A percentile compares a stretch with the other conserved stretches of the same genome.
These are phyloP conservation scores for Botrytis elliptica DNA, from an alignment of 2,329 filamentous ascomycete genomes.

Conservation along the genomic window DNA sequence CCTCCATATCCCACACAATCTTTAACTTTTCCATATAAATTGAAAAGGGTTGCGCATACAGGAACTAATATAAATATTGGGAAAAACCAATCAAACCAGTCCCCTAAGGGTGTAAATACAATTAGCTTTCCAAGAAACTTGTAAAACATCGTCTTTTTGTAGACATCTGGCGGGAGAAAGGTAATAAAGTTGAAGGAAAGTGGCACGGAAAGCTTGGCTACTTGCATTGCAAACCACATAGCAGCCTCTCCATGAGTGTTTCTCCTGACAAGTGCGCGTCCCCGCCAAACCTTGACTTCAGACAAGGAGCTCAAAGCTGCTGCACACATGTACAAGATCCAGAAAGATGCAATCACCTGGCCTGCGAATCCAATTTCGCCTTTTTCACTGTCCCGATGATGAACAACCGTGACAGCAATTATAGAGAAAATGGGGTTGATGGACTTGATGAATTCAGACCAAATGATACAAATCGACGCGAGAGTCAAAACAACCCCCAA, in stretches of 20 bases:
- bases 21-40: slow-evolving; percentile 80
- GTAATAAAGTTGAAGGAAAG: slow-evolving; percentile 96
- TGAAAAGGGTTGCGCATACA: slow-evolving; percentile 81
- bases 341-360: slow-evolving; percentile 78
- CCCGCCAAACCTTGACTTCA: slow-evolving; percentile 96
- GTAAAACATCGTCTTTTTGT: slow-evolving; percentile 80
- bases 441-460: slow-evolving; percentile 91
- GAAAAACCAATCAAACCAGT: slow-evolving; percentile 84
- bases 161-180: slow-evolving; percentile 72
- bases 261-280: slow-evolving; percentile 81
- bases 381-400: slow-evolving; percentile 63
- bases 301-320: slow-evolving; percentile 85
- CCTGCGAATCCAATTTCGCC: slow-evolving; percentile 82
- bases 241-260: slow-evolving; percentile 92
- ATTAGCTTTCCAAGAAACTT: slow-evolving; percentile 80
- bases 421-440: slow-evolving; percentile 73
- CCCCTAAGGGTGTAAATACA: slow-evolving; percentile 76
- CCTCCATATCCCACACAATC: slow-evolving; percentile 73
- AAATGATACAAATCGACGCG: slow-evolving; percentile 81
- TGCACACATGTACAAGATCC: slow-evolving; percentile 95
- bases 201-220: slow-evolving; percentile 88
- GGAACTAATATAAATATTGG: slow-evolving; percentile 85
- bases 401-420: slow-evolving; percentile 56
- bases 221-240: slow-evolving; percentile 92
- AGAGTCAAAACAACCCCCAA: slow-evolving; percentile 67